Evolutionary conservation across 2,329 filamentous ascomycete genomes (phyloP), one percentile per base, ranked within the genome.

Genomic region (Raffaelea deltoideospora): DNA sequence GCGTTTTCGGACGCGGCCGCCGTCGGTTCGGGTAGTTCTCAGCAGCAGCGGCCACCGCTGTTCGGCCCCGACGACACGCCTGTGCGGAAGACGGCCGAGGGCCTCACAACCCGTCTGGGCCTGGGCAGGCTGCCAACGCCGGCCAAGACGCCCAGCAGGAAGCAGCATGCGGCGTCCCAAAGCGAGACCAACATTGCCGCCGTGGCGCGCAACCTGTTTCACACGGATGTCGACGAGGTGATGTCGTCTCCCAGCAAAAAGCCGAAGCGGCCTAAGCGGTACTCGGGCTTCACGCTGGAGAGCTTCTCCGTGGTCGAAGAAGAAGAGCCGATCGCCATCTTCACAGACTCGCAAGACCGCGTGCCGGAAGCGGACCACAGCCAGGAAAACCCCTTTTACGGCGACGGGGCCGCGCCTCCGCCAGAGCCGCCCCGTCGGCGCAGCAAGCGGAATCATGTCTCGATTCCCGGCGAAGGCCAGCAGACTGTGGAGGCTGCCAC

Each of bases 281-380:
- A 72, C 52, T 63, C 58, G 5, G 65, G 67, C 35, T 56, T 67
- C 31, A 60, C 64, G 10, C 49, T 76, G 44, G 67, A 70, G 43
- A 76, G 71, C 55, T 76, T 79, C 50, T 59, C 56, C 19, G 65
- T 56, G 8, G 68, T 74, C 35, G 65, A 69, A n/a, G 57, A 65
- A 8, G 65, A 72, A 30, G 61, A 66, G 30, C 54, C 64, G n/a
- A 81, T 87, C 46, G 55, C 70, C 44, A 83, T 88, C 49, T 88
- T 76, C 51, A 86, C 79, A 29, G 82, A 90, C 53, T 74, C 81
- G 1, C 78, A 85, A 44, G 86, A 93, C 46, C 76, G 78, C 37
- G 57, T 86, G 30, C 83, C 83, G 17, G 68, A 75, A 43, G 59
- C 72, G 30, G 80, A 85, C 47, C 53, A 58, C n/a, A 74, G 66